Conservation (phyloP, 176 grass and related monocot genomes). For the Olyra latifolia region DNA sequence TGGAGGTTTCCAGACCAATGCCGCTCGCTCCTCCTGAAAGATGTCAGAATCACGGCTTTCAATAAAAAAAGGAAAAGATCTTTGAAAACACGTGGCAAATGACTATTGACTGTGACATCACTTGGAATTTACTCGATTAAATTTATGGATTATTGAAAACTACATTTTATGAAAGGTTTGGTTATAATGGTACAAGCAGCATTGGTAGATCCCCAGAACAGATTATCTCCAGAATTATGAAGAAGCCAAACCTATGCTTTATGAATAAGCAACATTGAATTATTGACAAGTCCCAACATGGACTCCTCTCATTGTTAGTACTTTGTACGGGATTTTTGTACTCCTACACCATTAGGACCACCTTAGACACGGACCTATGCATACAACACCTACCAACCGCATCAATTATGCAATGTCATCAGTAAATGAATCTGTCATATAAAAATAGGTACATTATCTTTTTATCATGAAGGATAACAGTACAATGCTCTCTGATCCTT, state of each 20-base stretch:
- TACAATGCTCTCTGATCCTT: no score
- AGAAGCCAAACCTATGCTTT: neutral
- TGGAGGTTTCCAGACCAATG: conserved; percentile 88
- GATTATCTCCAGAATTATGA: neutral
- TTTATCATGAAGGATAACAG: neutral
- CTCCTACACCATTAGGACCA: neutral
- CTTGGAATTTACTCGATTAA: conserved; percentile 16
- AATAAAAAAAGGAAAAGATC: neutral
- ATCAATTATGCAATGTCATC: neutral
- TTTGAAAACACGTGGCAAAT: neutral
- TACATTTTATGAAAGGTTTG: neutral
- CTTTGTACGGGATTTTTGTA: neutral
- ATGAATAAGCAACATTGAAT: neutral
- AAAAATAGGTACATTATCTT: neutral
- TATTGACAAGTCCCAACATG: neutral
- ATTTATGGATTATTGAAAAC: neutral
- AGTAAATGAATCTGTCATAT: neutral
- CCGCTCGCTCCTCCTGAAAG: conserved; percentile 79
- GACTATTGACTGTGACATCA: neutral
- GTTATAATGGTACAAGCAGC: neutral
- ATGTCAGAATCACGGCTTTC: neutral
- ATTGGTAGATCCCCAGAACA: neutral
- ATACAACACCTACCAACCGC: neutral
- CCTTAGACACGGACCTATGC: neutral
- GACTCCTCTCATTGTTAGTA: neutral